Evolutionary conservation across 148 eudicot genomes (phyloP).

Genomic region (Chenopodium berlandieri): DNA sequence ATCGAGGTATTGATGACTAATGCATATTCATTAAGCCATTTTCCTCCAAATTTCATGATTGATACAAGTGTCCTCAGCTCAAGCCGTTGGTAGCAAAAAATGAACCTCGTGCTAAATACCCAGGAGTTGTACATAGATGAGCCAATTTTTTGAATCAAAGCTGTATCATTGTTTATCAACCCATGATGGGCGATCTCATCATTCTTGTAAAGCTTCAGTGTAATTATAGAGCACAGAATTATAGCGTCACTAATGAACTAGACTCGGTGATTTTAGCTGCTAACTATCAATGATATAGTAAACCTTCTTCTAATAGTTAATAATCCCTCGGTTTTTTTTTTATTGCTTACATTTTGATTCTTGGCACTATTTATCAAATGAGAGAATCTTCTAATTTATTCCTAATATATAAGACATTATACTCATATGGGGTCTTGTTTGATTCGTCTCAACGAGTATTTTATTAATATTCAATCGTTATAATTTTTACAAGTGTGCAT

Average conservation of each 20-base stretch:
- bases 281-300: constrained; percentile 12
- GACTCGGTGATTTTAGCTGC: constrained; percentile 24
- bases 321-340: too few species aligned
- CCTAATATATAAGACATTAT: too few species aligned
- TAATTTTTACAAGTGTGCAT: too few species aligned
- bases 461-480: too few species aligned
- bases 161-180: constrained; percentile 23
- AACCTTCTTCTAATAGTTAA: background rate
- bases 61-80: background rate
- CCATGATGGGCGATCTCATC: constrained; percentile 22
- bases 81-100: background rate
- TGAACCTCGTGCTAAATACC: background rate
- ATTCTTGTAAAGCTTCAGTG: constrained; percentile 36
- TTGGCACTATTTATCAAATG: too few species aligned
- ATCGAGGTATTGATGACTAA: constrained; percentile 75
- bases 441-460: too few species aligned
- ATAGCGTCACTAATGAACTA: constrained; percentile 21
- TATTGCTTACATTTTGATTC: too few species aligned
- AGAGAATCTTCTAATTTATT: too few species aligned
- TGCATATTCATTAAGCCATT: background rate
- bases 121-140: constrained; percentile 24
- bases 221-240: constrained; percentile 24
- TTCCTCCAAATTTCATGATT: background rate
- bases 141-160: constrained; percentile 16
- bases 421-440: too few species aligned